Evolutionary conservation across 352 stramenopile species (phyloP), one percentile per base, ranked within the genome.

Genomic region (Pseudoperonospora humuli): DNA sequence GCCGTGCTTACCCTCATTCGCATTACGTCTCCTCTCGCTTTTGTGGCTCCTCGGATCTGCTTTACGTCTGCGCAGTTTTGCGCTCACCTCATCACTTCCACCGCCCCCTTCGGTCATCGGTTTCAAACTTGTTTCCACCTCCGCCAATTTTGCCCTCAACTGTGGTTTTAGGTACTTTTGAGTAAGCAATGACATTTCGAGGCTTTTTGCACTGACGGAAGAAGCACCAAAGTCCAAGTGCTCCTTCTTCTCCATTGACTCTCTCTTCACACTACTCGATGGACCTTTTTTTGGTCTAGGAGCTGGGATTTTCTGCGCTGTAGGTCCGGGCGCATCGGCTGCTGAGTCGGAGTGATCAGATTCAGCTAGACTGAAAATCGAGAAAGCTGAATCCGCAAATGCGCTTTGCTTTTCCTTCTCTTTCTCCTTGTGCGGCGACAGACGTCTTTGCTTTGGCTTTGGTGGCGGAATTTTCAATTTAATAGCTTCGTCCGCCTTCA

Each of bases 321-420:
- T 44, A 27, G 57, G 44, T 15, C 42, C 52, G 24, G 35, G 42
- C 2, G 42, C 39, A 20, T 53, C 50, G 4, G 42, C 26, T 39
- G 52, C 45, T 31, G 48, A 73, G 14, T 68, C 70, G n/a, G 70
- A 75, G 24, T 81, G 67, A 13, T 70, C 57, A 5, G 61, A 57
- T 10, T 38, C 60, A 2, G 57, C 54, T 13, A 72, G 33, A 46
- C 62, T 72, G 47, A 72, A 72, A 53, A 72, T 72, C 32, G 62
- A 72, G 20, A 66, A 66, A 20, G 62, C 52, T 4, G 47, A 67
- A 34, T 68, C 62, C 8, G 42, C 57, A 39, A 62, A 62, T 11
- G 40, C 34, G 45, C 48, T 64, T 34, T 47, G 29, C n/a, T 25
- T 40, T 24, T 61, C 39, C 45, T 48, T 45, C 11, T 56, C 39